Conservation (phyloP, 1,139 yeast genomes). For the Nakaseomyces delphensis region DNA sequence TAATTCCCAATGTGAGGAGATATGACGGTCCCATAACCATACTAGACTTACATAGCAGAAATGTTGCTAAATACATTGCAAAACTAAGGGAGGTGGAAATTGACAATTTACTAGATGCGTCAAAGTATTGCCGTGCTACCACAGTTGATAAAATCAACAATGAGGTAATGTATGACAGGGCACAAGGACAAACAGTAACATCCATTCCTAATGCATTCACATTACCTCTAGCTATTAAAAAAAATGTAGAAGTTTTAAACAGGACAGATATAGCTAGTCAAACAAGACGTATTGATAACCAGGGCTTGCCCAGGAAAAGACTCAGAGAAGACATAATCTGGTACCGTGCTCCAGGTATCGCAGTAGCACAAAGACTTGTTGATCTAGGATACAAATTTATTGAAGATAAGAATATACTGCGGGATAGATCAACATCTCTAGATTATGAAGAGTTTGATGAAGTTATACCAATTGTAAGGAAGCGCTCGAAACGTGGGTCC, state of each 20-base stretch:
- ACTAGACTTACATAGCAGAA: background rate
- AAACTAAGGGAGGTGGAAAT: background rate
- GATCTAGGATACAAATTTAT: conserved; percentile 16
- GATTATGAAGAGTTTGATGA: conserved; percentile 1
- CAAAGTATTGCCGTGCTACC: conserved; percentile 3
- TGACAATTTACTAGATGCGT: background rate
- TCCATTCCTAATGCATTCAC: conserved; percentile 22
- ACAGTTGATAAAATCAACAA: background rate
- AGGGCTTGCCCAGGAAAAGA: conserved; percentile 25
- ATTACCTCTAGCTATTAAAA: conserved; percentile 21
- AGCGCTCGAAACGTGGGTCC: background rate
- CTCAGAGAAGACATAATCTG: conserved; percentile 51
- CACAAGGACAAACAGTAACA: background rate
- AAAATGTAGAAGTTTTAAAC: conserved; percentile 22
- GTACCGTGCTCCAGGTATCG: conserved; percentile 74
- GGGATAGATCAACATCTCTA: background rate
- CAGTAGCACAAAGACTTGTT: conserved; percentile 42
- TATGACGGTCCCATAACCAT: background rate
- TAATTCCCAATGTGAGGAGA: background rate
- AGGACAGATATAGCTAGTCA: conserved; percentile 25
- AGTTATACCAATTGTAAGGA: conserved; percentile 2
- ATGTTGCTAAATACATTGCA: conserved; percentile 3
- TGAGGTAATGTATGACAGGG: background rate
- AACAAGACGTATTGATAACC: conserved; percentile 27
- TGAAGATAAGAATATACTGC: conserved; percentile 10